A percentile compares a stretch with the other conserved stretches of the same genome.
Evolutionary conservation across 495 filamentous ascomycete species (phyloP).

Genomic region (Aspergillus cristatus): DNA sequence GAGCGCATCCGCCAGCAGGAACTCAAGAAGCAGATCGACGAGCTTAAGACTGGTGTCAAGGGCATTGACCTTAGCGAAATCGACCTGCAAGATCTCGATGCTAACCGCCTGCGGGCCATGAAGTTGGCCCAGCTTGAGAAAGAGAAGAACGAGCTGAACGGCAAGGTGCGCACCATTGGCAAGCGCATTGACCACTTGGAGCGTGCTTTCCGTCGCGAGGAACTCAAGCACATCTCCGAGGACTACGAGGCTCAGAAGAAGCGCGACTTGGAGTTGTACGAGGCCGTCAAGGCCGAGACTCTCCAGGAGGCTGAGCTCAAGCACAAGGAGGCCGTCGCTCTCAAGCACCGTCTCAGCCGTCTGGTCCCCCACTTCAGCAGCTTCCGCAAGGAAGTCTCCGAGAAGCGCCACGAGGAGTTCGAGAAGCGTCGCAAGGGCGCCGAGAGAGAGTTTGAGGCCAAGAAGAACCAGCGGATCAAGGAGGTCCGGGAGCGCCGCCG

Average conservation of each 20-base stretch:
- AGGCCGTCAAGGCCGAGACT: conserved; percentile 63
- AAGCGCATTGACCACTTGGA: conserved; percentile 98
- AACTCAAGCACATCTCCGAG: conserved; percentile 78
- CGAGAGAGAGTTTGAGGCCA: conserved; percentile 79
- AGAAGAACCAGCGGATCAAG: conserved; percentile 77
- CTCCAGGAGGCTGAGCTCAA: conserved; percentile 73
- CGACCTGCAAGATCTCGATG: conserved; percentile 78
- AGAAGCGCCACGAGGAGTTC: conserved; percentile 87
- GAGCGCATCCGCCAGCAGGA: conserved; percentile 88
- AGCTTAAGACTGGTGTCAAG: conserved; percentile 79
- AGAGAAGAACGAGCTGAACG: conserved; percentile 89
- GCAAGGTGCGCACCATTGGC: conserved; percentile 80
- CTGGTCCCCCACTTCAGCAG: conserved; percentile 71
- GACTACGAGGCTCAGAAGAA: conserved; percentile 83
- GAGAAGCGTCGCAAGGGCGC: conserved; percentile 85
- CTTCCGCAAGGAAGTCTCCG: conserved; percentile 69
- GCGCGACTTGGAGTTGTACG: conserved; percentile 70
- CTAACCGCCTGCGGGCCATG: conserved; percentile 79
- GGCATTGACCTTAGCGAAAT: conserved; percentile 69
- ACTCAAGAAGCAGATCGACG: conserved; percentile 89
- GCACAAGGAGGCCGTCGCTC: conserved; percentile 79
- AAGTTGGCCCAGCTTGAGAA: conserved; percentile 93
- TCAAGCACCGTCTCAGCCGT: conserved; percentile 82
- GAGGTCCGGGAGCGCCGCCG: conserved; percentile 64
- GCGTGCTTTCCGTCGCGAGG: conserved; percentile 90